Evolutionary conservation across 164 flowering plant genomes (phyloP).

Genomic region (Aristolochia contorta): DNA sequence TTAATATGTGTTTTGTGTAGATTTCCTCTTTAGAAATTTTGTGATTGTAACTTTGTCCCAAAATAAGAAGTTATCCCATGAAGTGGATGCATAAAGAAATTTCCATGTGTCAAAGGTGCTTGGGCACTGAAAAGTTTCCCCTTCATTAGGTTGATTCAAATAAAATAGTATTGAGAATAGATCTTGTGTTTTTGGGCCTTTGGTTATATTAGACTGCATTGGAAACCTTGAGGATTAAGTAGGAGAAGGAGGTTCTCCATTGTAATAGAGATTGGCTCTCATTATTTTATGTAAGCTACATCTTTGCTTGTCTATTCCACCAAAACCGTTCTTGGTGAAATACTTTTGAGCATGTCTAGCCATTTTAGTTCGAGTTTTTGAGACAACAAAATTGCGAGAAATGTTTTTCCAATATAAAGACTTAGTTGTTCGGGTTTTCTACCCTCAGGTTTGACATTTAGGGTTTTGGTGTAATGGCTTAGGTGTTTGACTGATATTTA

Average conservation of each 20-base stretch:
- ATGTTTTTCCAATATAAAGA: constrained; percentile 86
- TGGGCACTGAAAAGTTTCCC: constrained; percentile 30
- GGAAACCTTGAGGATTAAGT: constrained; percentile 21
- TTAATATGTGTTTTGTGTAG: constrained; percentile 24
- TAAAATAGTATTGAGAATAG: constrained; percentile 19
- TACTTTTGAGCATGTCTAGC: constrained; percentile 88
- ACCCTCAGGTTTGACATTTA: too few relatives aligned
- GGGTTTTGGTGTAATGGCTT: too few relatives aligned
- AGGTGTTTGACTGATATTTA: too few relatives aligned
- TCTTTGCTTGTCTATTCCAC: constrained; percentile 67
- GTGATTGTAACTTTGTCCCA: constrained; percentile 36
- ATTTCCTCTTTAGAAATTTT: constrained; percentile 28
- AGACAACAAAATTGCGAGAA: constrained; percentile 56
- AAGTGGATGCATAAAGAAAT: constrained; percentile 24
- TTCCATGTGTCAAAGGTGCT: constrained; percentile 16
- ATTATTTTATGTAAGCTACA: constrained; percentile 82
- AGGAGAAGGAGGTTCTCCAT: constrained; percentile 28
- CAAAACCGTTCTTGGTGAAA: constrained; percentile 51
- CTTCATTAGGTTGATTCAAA: constrained; percentile 37
- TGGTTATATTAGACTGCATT: constrained; percentile 16
- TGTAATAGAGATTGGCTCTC: constrained; percentile 40
- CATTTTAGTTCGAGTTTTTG: constrained; percentile 71
- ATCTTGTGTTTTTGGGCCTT: constrained; percentile 18
- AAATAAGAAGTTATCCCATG: constrained; percentile 30
- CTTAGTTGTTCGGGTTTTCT: too few relatives aligned